These are phyloP conservation scores for Rubia yunnanensis DNA, from an alignment of 257 asterid species.

Conservation along the genomic window DNA sequence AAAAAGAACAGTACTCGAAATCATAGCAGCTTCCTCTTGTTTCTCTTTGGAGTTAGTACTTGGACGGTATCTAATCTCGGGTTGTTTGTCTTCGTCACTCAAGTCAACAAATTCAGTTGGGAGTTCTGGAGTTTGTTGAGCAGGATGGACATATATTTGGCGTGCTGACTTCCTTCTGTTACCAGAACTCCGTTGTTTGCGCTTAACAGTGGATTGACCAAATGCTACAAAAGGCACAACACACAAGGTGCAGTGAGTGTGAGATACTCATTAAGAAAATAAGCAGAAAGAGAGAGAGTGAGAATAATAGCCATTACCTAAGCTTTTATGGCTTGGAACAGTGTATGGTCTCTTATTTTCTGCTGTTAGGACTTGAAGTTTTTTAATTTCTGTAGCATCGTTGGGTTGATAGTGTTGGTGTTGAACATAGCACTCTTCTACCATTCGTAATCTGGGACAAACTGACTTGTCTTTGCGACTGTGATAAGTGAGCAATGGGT, in stretches of 20 bases:
- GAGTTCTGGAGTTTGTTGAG: not conserved
- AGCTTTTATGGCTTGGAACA: not conserved
- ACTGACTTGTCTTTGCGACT: not conserved
- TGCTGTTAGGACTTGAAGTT: too few relatives aligned
- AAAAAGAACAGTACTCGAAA: too few relatives aligned
- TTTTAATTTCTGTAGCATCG: too few relatives aligned
- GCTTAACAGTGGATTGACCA: not conserved
- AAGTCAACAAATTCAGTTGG: not conserved
- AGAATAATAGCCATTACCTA: not conserved
- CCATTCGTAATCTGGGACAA: not conserved
- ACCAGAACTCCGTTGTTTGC: not conserved
- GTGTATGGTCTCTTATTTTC: not conserved
- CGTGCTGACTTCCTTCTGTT: not conserved
- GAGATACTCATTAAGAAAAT: not conserved
- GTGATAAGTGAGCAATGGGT: too few relatives aligned
- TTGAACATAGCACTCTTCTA: not conserved
- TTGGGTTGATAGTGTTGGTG: not conserved
- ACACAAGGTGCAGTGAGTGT: too few relatives aligned
- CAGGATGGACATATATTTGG: not conserved
- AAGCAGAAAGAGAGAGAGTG: not conserved
- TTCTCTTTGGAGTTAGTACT: not conserved
- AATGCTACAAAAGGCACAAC: not conserved
- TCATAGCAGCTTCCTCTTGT: not conserved
- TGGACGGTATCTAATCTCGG: not conserved
- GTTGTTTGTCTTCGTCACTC: not conserved